Evolutionary conservation across 169 alveolate genomes (phyloP), one percentile per base, ranked within the genome.

Genomic region (Eimeria necatrix): DNA sequence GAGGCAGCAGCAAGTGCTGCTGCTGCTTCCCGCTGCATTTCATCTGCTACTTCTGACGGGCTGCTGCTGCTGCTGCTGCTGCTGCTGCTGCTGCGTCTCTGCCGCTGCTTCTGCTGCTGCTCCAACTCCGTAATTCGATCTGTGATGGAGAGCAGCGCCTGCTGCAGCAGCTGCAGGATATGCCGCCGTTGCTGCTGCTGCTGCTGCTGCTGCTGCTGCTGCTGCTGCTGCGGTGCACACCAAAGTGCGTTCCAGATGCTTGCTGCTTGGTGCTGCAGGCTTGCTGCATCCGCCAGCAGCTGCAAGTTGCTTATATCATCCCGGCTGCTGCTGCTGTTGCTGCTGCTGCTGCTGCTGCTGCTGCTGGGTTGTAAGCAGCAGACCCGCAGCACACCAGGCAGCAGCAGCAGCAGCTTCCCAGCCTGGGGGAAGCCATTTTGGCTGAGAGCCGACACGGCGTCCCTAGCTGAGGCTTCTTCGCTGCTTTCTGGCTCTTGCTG

Each of bases 241-340:
- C 68, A 59, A 14, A 59, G 68, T 14, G 68, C 68, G 10, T n/a
- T 14, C 68, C 68, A 59, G 68, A 59, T 59, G 18, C 18, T 59
- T 0, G 10, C 68, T 59, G 68, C 68, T 59, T 59, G 68, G 22
- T 59, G 68, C 68, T 59, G 68, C 68, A 59, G 68, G 22, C 10
- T n/a, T 26, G 48, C 2, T 1, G 84, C 26, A 20, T 9, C 84
- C 26, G 84, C 52, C 20, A 73, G 48, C 52, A 22, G 53, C 53
- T 24, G 53, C 52, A 14, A 24, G n/a, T 14, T 51, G 68, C 41
- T 78, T 2, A 0, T 46, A 22, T 22, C 46, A 61, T 61, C 46
- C 64, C 87, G 12, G 88, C 88, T 78, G 88, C 88, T 78, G 88
- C 88, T 78, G 85, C 85, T 74, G 85, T 22, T 74, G 85, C 85